Percentiles rank a stretch among this genome's conserved stretches.
phyloP scores from a whole-genome alignment of 176 grass and related monocot species.

The Avena eriantha region DNA sequence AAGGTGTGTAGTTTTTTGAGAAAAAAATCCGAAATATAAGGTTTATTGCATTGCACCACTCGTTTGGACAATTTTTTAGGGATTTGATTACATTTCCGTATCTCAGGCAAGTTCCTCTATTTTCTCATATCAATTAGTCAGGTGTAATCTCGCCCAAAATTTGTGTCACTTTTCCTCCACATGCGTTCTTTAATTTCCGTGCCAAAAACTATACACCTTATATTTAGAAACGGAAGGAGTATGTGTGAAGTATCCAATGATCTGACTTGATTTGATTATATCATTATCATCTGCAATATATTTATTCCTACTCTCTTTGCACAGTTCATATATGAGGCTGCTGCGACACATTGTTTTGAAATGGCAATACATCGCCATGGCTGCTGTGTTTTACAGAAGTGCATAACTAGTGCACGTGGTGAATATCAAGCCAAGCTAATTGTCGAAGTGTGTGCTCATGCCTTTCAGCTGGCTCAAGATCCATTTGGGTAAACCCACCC shows the following conservation, averaged over 20 bases:
- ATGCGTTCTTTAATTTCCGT: too few relatives aligned
- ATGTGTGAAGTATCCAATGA: not conserved
- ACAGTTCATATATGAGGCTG: constrained; percentile 89
- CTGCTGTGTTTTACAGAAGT: constrained; percentile 89
- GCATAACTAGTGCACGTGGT: constrained; percentile 65
- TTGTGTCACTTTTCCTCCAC: too few relatives aligned
- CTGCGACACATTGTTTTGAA: constrained; percentile 62
- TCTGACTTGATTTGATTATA: constrained; percentile 24
- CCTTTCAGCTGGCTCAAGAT: constrained; percentile 74
- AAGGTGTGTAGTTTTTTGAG: too few relatives aligned
- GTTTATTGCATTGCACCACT: too few relatives aligned
- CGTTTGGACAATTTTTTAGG: too few relatives aligned
- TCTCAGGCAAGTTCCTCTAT: too few relatives aligned
- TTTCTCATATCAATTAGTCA: too few relatives aligned
- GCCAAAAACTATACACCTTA: too few relatives aligned
- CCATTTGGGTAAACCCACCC: constrained; percentile 64
- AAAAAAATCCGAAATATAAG: too few relatives aligned
- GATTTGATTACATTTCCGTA: too few relatives aligned
- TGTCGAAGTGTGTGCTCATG: constrained; percentile 68
- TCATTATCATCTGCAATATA: constrained; percentile 1
- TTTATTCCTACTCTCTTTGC: constrained; percentile 31
- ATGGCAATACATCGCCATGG: constrained; percentile 84
- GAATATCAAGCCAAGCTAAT: constrained; percentile 66
- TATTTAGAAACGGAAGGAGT: too few relatives aligned
- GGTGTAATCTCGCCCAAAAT: too few relatives aligned